Evolutionary conservation across 148 eudicot genomes (phyloP).

Genomic region (Amaranthus cruentus): DNA sequence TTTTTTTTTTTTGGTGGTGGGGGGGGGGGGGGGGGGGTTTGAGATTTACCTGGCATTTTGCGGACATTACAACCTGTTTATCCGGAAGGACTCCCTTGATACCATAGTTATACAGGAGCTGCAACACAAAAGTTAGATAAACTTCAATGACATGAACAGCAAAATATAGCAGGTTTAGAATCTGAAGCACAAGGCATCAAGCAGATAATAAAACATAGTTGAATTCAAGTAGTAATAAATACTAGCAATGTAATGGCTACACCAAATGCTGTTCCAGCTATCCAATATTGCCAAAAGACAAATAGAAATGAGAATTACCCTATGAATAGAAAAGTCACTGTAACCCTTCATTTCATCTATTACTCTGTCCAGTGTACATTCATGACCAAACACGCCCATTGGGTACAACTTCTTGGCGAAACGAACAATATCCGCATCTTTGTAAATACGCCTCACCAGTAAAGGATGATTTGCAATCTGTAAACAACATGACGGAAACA

Average conservation of each 20-base stretch:
- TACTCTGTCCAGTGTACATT: conserved; percentile 87
- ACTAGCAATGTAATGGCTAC: not conserved
- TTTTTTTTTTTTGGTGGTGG: too few species aligned
- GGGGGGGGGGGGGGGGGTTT: not conserved
- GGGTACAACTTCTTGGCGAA: conserved; percentile 74
- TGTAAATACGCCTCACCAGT: conserved; percentile 80
- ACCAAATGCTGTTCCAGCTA: not conserved
- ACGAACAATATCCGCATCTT: conserved; percentile 65
- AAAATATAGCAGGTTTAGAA: not conserved
- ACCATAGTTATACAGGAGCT: conserved; percentile 70
- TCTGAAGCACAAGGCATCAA: not conserved
- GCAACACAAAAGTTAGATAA: conserved; percentile 30
- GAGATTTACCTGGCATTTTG: conserved; percentile 73
- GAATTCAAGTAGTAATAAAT: not conserved
- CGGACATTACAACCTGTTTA: conserved; percentile 63
- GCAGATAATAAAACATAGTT: not conserved
- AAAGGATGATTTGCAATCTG: conserved; percentile 99
- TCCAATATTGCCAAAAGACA: not conserved
- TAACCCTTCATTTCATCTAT: conserved; percentile 84
- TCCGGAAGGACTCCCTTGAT: conserved; percentile 71
- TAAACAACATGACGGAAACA: conserved; percentile 10
- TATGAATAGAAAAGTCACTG: conserved; percentile 82
- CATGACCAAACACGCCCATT: conserved; percentile 86
- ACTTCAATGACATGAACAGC: conserved; percentile 19
- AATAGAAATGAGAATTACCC: conserved; percentile 39